Evolutionary conservation across 257 asterid genomes (phyloP), one percentile per base, ranked within the genome.

Genomic region (Penstemon barbatus): DNA sequence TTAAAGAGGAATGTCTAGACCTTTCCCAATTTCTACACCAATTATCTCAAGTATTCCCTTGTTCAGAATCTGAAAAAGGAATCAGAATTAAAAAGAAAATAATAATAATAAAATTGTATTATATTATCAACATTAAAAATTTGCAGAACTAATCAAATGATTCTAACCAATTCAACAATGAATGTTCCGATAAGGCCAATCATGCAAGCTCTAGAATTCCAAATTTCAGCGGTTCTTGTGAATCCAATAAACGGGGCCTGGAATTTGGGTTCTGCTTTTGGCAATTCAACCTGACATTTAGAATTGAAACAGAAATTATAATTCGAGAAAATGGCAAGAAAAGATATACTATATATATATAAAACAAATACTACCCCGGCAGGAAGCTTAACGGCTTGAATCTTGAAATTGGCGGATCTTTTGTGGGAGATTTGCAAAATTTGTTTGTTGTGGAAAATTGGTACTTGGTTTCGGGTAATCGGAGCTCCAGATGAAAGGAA

Each of bases 121-220:
- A 15, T 15, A 15, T 15, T 15, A 15, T 15, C 18, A 15, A 63
- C 33, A 1, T 2, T 3, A 4, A 40, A 15, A 44, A 69, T 3
- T 53, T 56, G 37, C 37, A 25, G 0, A 33, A 15, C 13, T n/a
- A 46, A 19, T 39, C 33, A 13, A 0, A 54, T 39, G 48, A 25
- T 11, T 45, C 61, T 2, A 5, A 92, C 97, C 91, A 90, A 70
- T 85, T 92, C 98, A 18, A 86, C 86, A 39, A 90, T 81, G 83
- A 92, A 90, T 49, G 80, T 81, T 8, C 87, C 96, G 33, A 93
- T 74, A 2, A 88, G 80, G 13, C 92, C 95, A 49, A 85, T 88
- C 96, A 90, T 88, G 63, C 97, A 87, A 73, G 94, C 89, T 77
- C 96, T 82, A 3, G 98, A 93, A 72, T 90, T 93, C 96, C 97